Conservation (phyloP, 345 rosid species). For the Sisymbrium irio region DNA sequence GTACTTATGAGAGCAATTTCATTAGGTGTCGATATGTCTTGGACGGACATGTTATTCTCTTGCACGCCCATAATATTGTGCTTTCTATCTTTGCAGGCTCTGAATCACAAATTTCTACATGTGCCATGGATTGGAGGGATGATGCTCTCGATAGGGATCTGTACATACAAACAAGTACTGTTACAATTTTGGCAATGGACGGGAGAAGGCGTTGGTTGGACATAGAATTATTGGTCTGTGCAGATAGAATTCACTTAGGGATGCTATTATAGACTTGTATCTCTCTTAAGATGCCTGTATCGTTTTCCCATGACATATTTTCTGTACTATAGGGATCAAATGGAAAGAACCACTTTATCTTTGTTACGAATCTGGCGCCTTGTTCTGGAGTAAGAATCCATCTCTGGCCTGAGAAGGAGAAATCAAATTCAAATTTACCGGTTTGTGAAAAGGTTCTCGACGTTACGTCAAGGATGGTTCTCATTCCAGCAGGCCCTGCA, state of each 20-base stretch:
- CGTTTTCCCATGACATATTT: conserved; percentile 28
- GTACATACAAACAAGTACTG: conserved; percentile 69
- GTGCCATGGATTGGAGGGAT: conserved; percentile 76
- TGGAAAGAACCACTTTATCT: conserved; percentile 77
- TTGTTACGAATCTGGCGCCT: conserved; percentile 95
- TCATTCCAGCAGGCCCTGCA: conserved; percentile 88
- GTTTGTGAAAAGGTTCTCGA: conserved; percentile 60
- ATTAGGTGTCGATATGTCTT: conserved; percentile 12
- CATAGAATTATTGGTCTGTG: conserved; percentile 75
- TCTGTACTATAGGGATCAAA: conserved; percentile 65
- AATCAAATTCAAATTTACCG: conserved; percentile 49
- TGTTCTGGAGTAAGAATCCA: conserved; percentile 95
- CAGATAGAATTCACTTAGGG: conserved; percentile 24
- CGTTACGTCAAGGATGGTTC: conserved; percentile 93
- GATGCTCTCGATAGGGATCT: conserved; percentile 93
- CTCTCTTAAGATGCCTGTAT: conserved; percentile 2
- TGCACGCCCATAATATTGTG: background rate
- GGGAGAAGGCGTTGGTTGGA: conserved; percentile 99
- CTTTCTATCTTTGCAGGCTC: conserved; percentile 49
- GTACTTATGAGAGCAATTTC: background rate
- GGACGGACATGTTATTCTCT: background rate
- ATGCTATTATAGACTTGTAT: conserved; percentile 20
- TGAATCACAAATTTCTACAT: conserved; percentile 45
- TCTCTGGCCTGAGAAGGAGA: conserved; percentile 85
- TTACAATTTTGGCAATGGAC: conserved; percentile 98